A percentile compares a stretch with the other conserved stretches of the same genome.
phyloP scores from a whole-genome alignment of 192 early-diverging fungal species.

The Linnemannia exigua region DNA sequence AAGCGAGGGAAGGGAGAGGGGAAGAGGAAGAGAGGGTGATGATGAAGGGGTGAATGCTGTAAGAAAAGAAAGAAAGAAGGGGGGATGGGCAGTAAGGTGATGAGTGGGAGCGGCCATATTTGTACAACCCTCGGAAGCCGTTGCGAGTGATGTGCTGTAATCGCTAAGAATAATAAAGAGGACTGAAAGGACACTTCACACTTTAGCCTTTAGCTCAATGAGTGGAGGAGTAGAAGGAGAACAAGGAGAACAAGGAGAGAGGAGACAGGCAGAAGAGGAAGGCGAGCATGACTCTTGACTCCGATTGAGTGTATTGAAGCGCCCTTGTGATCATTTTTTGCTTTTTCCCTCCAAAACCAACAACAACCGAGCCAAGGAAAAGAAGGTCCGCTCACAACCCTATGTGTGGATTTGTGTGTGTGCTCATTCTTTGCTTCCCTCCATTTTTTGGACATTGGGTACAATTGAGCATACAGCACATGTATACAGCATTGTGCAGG shows the following conservation, averaged over 20 bases:
- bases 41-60: neutral
- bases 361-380: neutral
- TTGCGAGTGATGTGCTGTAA: neutral
- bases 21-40: neutral
- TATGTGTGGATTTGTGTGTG: neutral
- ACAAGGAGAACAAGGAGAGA: neutral
- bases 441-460: too few relatives aligned
- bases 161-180: neutral
- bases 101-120: neutral
- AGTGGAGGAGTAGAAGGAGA: neutral
- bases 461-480: too few relatives aligned
- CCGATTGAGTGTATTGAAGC: neutral
- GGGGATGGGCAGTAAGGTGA: neutral
- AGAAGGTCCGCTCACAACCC: neutral
- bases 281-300: neutral
- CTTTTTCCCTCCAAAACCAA: neutral
- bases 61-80: neutral
- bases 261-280: neutral
- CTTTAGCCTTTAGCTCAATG: neutral
- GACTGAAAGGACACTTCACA: neutral
- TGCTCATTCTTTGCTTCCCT: too few relatives aligned
- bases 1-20: neutral
- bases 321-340: conserved; percentile 8
- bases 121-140: neutral
- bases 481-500: too few relatives aligned